Conservation (phyloP, 306 rosid species). For the Alnus rubra region DNA sequence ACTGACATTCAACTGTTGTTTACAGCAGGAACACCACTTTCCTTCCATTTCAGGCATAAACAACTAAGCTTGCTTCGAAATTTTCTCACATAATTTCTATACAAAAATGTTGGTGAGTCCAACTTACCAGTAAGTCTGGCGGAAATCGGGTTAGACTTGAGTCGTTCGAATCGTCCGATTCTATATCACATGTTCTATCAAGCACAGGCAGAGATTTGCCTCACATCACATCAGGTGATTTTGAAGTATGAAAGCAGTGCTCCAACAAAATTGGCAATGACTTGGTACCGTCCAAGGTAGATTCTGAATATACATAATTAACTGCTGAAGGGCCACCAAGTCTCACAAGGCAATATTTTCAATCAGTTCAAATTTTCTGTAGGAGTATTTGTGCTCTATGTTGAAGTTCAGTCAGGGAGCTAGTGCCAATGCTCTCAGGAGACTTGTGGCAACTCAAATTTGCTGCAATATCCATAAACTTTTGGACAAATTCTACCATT, state of each 20-base stretch:
- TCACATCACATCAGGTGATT: background rate
- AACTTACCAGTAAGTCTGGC: background rate
- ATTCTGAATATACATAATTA: background rate
- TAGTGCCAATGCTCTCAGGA: slow-evolving; percentile 20
- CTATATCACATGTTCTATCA: background rate
- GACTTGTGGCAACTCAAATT: slow-evolving; percentile 40
- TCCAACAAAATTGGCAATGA: background rate
- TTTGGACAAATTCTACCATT: slow-evolving; percentile 36
- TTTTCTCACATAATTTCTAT: background rate
- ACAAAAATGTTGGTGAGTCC: background rate
- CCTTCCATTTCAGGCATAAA: background rate
- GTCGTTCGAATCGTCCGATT: background rate
- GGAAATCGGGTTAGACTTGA: background rate
- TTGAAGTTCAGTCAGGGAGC: slow-evolving; percentile 52
- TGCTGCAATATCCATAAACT: slow-evolving; percentile 33
- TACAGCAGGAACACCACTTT: background rate
- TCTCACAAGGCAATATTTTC: slow-evolving; percentile 1
- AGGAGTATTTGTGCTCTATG: slow-evolving; percentile 44
- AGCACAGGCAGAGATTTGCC: background rate
- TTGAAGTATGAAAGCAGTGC: background rate
- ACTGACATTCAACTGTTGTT: background rate
- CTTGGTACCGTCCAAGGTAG: background rate
- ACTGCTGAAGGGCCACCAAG: slow-evolving; percentile 19
- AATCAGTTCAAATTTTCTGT: slow-evolving; percentile 28
- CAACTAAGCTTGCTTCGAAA: background rate